These are phyloP conservation scores for Symbiodinium pilosum DNA, from an alignment of 73 alveolate genomes.

Conservation along the genomic window DNA sequence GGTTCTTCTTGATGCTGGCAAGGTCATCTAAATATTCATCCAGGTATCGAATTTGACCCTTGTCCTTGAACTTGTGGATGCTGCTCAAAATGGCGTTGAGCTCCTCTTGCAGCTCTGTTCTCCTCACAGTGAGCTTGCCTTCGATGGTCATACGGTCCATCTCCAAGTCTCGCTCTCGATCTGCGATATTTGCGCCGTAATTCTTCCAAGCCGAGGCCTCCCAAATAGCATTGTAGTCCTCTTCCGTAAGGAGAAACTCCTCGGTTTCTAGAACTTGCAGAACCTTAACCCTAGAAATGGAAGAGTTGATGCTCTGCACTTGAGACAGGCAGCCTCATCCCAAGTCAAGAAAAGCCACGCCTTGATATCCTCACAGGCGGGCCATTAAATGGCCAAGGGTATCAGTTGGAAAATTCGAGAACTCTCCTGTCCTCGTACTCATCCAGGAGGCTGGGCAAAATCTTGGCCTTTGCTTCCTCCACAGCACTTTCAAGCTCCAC, in stretches of 20 bases:
- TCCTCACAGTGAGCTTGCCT: conserved; percentile 38
- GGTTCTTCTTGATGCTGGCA: conserved; percentile 46
- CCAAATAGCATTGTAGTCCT: conserved; percentile 77
- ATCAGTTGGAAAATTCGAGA: no score
- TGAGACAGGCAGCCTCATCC: conserved; percentile 45
- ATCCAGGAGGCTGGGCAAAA: conserved; percentile 55
- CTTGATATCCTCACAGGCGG: conserved; percentile 62
- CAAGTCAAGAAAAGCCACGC: conserved; percentile 93
- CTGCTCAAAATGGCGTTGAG: conserved; percentile 50
- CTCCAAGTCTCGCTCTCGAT: conserved; percentile 45
- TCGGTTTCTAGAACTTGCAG: no score
- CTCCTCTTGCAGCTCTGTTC: conserved; percentile 53
- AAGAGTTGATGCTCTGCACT: no score
- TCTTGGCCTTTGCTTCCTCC: conserved; percentile 77
- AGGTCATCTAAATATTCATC: conserved; percentile 42
- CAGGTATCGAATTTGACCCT: conserved; percentile 29
- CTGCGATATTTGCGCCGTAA: conserved; percentile 66
- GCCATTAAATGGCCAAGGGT: background rate
- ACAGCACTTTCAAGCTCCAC: conserved; percentile 78
- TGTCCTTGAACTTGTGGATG: conserved; percentile 65
- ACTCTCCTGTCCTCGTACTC: conserved; percentile 61
- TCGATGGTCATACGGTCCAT: conserved; percentile 82
- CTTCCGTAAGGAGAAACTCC: conserved; percentile 31
- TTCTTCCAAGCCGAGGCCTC: conserved; percentile 54
- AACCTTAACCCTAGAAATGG: background rate